Evolutionary conservation across 148 eudicot species (phyloP), one percentile per base, ranked within the genome.

Genomic region (Rhododendron ovatum): DNA sequence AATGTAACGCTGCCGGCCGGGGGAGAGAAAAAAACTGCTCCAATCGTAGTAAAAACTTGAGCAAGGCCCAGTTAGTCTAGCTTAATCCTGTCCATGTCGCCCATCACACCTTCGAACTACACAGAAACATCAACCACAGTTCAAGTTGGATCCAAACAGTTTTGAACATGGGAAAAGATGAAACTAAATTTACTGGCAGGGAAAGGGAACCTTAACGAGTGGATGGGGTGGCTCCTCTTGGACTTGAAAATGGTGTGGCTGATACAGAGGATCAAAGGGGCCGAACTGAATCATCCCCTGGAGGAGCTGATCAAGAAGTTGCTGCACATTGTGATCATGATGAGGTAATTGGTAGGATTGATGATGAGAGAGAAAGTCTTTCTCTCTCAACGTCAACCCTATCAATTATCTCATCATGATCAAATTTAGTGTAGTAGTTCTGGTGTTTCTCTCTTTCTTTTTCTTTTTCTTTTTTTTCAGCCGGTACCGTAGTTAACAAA

Each of bases 41-140:
- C 59, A 28, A 48, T 48, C 35, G 7, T 80, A 80, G 50, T 28
- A 78, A 18, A 80, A 50, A 2, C 83, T 80, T 2, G 12, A 28
- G 65, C 20, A 57, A 20, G n/a, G 83, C 48, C 53, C 69, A 55
- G 78, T 88, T 91, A 95, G 50, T 95, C 98, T 65, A 97, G 84
- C 91, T 93, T 95, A 84, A 93, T 86, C 91, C 95, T 90, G 90
- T 93, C 99, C 92, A 97, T 80, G 24, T 97, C 95, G 33, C 75
- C 90, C 90, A 97, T 95, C 91, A 93, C 84, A 41, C 95, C 98
- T 91, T 97, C 99, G 41, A 95, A 94, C 99, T 95, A 96, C 89
- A 91, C 57, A 83, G 6, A 30, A 83, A n/a, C 75, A 61, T 57
- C 67, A 24, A 14, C 18, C 4, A 17, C 28, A 71, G 18, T 41